Conservation (phyloP, 2,329 filamentous ascomycete genomes). For the Magnaporthiopsis incrustans region DNA sequence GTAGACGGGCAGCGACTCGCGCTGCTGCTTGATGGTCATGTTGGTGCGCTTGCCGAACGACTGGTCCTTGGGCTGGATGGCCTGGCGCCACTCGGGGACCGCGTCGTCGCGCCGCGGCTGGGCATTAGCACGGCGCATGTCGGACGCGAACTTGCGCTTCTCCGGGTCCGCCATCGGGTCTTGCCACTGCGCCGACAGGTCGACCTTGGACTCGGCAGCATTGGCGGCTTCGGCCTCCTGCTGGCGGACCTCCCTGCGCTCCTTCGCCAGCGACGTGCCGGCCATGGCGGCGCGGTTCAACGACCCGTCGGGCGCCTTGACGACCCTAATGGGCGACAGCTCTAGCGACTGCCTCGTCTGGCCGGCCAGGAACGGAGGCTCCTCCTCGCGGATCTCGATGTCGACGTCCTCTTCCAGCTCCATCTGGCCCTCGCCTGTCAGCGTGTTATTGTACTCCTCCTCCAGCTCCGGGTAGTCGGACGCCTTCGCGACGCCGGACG, state of each 20-base stretch:
- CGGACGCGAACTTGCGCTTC: conserved; percentile 80
- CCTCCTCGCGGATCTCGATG: conserved; percentile 92
- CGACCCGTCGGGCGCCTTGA: conserved; percentile 97
- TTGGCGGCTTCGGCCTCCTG: conserved; percentile 76
- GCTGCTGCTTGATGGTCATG: conserved; percentile 90
- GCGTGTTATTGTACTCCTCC: conserved; percentile 82
- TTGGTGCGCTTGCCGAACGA: conserved; percentile 79
- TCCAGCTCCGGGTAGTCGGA: conserved; percentile 92
- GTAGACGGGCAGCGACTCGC: conserved; percentile 82
- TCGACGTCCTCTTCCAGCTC: conserved; percentile 95
- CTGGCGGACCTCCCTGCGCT: conserved; percentile 79
- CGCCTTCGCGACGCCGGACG: conserved; percentile 86
- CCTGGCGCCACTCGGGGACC: conserved; percentile 88
- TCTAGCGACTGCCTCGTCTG: conserved; percentile 96
- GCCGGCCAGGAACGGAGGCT: conserved; percentile 89
- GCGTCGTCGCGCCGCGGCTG: conserved; percentile 54
- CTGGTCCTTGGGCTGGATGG: conserved; percentile 69
- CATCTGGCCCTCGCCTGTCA: conserved; percentile 78
- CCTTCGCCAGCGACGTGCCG: conserved; percentile 79
- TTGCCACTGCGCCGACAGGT: conserved; percentile 87
- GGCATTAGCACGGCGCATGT: conserved; percentile 61
- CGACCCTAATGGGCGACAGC: conserved; percentile 87
- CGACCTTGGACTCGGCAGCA: conserved; percentile 72
- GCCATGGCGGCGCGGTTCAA: conserved; percentile 95
- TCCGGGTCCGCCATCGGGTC: conserved; percentile 90